These are phyloP conservation scores for Clarireedia sp. DNA, from an alignment of 2,329 filamentous ascomycete species.

Conservation along the genomic window DNA sequence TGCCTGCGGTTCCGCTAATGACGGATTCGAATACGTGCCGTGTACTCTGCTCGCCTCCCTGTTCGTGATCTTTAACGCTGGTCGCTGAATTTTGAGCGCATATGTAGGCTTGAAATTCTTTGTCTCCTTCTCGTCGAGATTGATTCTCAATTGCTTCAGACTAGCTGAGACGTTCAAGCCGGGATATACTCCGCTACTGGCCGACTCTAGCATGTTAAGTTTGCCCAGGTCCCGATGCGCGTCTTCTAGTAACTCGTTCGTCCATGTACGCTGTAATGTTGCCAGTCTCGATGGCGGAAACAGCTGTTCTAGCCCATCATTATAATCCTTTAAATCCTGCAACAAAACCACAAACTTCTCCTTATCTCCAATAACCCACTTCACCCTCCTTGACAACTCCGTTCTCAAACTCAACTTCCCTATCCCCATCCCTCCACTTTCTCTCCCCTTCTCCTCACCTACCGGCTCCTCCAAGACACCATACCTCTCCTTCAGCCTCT, in stretches of 20 bases:
- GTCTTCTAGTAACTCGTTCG: slow-evolving; percentile 39
- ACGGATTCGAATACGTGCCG: slow-evolving; percentile 30
- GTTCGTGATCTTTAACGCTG: slow-evolving; percentile 26
- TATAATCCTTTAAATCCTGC: slow-evolving; percentile 39
- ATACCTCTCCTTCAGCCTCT: slow-evolving; percentile 36
- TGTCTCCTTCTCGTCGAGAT: slow-evolving; percentile 37
- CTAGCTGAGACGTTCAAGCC: slow-evolving; percentile 36
- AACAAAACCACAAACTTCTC: slow-evolving; percentile 37
- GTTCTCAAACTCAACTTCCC: slow-evolving; percentile 14
- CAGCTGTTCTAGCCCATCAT: slow-evolving; percentile 40
- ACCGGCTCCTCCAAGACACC: slow-evolving; percentile 32
- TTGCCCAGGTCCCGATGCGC: slow-evolving; percentile 36
- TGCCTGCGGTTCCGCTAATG: slow-evolving; percentile 21
- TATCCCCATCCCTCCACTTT: slow-evolving; percentile 6
- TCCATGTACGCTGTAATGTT: slow-evolving; percentile 39
- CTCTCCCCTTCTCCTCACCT: slow-evolving; percentile 2
- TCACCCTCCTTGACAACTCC: slow-evolving; percentile 30
- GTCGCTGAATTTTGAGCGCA: slow-evolving; percentile 33
- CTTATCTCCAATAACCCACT: slow-evolving; percentile 41
- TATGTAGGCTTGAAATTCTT: slow-evolving; percentile 36
- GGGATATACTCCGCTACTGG: slow-evolving; percentile 36
- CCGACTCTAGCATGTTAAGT: slow-evolving; percentile 36
- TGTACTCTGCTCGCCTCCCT: slow-evolving; percentile 23
- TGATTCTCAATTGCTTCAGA: slow-evolving; percentile 40
- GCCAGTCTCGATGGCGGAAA: slow-evolving; percentile 37